Percentiles rank a stretch among this genome's conserved stretches.
phyloP scores from a whole-genome alignment of 2,329 filamentous ascomycete species.

The Aspergillus carbonarius region DNA sequence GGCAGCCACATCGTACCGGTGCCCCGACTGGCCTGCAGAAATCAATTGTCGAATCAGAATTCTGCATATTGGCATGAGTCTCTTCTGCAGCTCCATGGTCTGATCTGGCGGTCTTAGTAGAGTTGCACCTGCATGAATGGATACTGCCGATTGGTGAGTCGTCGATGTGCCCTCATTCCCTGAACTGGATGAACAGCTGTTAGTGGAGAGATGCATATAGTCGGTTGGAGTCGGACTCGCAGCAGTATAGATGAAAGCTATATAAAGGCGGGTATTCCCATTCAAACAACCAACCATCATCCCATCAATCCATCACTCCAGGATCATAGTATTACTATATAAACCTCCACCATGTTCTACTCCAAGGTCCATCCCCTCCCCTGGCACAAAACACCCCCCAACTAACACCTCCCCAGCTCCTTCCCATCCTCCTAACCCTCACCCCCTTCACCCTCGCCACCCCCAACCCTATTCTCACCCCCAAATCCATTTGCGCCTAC shows the following conservation, averaged over 20 bases:
- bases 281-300: neutral
- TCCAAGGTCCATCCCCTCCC: conserved; percentile 18
- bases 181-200: neutral
- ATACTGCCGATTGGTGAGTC: too few relatives aligned
- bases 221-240: too few relatives aligned
- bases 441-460: neutral
- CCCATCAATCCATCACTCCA: neutral
- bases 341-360: neutral
- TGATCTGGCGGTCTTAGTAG: too few relatives aligned
- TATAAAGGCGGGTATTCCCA: neutral
- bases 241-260: neutral
- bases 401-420: conserved; percentile 4
- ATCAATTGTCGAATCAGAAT: too few relatives aligned
- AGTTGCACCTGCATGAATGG: too few relatives aligned
- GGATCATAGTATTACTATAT: too few relatives aligned
- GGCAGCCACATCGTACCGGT: too few relatives aligned
- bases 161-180: too few relatives aligned
- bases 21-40: too few relatives aligned
- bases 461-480: conserved; percentile 13
- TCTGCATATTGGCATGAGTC: too few relatives aligned
- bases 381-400: neutral
- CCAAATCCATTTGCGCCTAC: conserved; percentile 46
- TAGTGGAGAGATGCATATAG: neutral
- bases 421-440: neutral
- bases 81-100: too few relatives aligned